Evolutionary conservation across 2,329 filamentous ascomycete species (phyloP), one percentile per base, ranked within the genome.

Genomic region (Plectosphaerella cucumerina): DNA sequence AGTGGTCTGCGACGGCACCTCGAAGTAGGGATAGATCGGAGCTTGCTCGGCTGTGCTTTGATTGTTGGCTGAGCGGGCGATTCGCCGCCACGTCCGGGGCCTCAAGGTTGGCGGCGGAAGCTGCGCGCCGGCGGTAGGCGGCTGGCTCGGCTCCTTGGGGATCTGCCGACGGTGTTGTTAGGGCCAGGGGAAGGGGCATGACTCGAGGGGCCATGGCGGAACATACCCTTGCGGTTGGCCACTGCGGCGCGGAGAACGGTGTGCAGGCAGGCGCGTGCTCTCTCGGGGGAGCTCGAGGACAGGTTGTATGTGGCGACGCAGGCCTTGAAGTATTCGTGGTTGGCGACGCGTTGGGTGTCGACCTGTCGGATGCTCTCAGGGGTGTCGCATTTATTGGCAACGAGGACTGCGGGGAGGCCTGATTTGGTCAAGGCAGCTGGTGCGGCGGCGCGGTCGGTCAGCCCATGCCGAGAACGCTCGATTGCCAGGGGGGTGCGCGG

Each of bases 341-440:
- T 69, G 44, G 79, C 73, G 42, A 94, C 78, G 50, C 73, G 79
- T 23, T 83, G 76, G 14, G 86, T 81, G 62, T 93, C 84, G 50
- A 95, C 77, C 63, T 90, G 81, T 62, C 87, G 85, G 53, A 83
- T 74, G 52, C 81, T 78, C 55, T 86, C 81, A 45, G 86, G 84
- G 47, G 84, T 81, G 67, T 97, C 93, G 73, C 90, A 96, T 76
- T 97, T 97, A 67, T 86, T 93, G 50, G 90, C 90, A 48, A 95
- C 89, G 41, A 97, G 80, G 55, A 93, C 79, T 49, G 87, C 87
- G 9, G 92, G 90, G 37, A 96, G 71, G 21, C 80, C 78, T 17
- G 87, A 84, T 60, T 86, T 87, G 52, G 84, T 81, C 48, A 96
- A 76, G 41, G 86, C 85, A 71, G 84, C 91, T 95, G 66, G 9